Percentiles rank a stretch among this genome's conserved stretches.
Conservation (phyloP, 2,329 filamentous ascomycete species). For the Pseudogymnoascus sp. region DNA sequence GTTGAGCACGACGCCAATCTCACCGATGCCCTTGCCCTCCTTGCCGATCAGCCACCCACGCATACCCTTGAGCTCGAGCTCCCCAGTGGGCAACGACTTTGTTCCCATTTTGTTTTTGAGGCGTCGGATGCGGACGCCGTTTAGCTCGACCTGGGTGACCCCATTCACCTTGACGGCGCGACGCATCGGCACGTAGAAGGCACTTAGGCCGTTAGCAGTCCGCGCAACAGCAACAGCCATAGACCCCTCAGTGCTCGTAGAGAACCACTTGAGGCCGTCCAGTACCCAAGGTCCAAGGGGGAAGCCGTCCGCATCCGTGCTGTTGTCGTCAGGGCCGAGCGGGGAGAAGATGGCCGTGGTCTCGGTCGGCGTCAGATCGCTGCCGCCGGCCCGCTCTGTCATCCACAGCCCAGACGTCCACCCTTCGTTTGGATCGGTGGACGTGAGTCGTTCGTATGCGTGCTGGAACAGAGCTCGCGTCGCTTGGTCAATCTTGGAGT, state of each 20-base stretch:
- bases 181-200: conserved; percentile 56
- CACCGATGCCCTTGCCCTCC: conserved; percentile 56
- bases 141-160: conserved; percentile 36
- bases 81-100: conserved; percentile 58
- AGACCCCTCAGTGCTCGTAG: conserved; percentile 53
- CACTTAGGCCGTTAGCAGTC: conserved; percentile 41
- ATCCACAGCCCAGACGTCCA: conserved; percentile 73
- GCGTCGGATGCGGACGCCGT: conserved; percentile 58
- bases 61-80: conserved; percentile 54
- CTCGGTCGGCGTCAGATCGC: conserved; percentile 58
- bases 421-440: conserved; percentile 34
- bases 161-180: conserved; percentile 21
- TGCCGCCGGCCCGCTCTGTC: conserved; percentile 61
- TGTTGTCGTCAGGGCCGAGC: no score
- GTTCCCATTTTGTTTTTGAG: conserved; percentile 66
- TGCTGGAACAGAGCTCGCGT: no score
- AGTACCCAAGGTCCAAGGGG: conserved; percentile 49
- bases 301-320: conserved; percentile 13
- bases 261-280: conserved; percentile 63
- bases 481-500: neutral
- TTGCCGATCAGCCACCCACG: conserved; percentile 56
- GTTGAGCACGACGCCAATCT: conserved; percentile 59
- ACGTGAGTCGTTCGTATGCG: no score
- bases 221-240: conserved; percentile 56
- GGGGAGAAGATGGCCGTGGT: conserved; percentile 38